A percentile compares a stretch with the other conserved stretches of the same genome.
phyloP scores from a whole-genome alignment of 108 stramenopile species.

The Schizochytrium sp. region DNA sequence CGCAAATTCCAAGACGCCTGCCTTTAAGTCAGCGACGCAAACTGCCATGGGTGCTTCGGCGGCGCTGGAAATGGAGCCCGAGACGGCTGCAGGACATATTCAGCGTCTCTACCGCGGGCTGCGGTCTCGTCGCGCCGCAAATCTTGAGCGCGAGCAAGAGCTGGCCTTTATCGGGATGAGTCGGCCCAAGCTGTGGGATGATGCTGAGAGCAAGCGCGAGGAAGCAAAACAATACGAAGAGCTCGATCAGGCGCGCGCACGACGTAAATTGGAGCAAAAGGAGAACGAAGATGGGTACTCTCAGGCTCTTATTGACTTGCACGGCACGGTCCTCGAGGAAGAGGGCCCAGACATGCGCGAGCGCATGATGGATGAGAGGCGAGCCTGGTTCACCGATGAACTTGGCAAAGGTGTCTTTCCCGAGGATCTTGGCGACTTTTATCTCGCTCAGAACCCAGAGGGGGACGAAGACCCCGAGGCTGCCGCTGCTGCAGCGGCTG shows the following conservation, averaged over 20 bases:
- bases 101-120: conserved; percentile 20
- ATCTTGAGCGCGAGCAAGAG: conserved; percentile 24
- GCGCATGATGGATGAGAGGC: conserved; percentile 59
- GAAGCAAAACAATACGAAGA: conserved; percentile 23
- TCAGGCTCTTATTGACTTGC: conserved; percentile 54
- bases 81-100: conserved; percentile 19
- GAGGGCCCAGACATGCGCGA: conserved; percentile 67
- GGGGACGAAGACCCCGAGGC: conserved; percentile 47
- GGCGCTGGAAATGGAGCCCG: conserved; percentile 23
- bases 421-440: background rate
- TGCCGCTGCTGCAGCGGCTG: conserved; percentile 30
- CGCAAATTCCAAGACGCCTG: background rate
- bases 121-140: background rate
- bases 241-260: conserved; percentile 42
- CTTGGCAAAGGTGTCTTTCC: conserved; percentile 24
- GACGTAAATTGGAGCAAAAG: conserved; percentile 62
- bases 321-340: conserved; percentile 61
- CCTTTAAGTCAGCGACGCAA: background rate
- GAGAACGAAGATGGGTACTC: conserved; percentile 63
- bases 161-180: conserved; percentile 66
- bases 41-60: background rate
- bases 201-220: conserved; percentile 32
- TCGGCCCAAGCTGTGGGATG: conserved; percentile 19
- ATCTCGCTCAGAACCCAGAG: background rate
- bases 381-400: conserved; percentile 65